Evolutionary conservation across 1,284 basidiomycete species (phyloP), one percentile per base, ranked within the genome.

Genomic region (Abortiporus biennis): DNA sequence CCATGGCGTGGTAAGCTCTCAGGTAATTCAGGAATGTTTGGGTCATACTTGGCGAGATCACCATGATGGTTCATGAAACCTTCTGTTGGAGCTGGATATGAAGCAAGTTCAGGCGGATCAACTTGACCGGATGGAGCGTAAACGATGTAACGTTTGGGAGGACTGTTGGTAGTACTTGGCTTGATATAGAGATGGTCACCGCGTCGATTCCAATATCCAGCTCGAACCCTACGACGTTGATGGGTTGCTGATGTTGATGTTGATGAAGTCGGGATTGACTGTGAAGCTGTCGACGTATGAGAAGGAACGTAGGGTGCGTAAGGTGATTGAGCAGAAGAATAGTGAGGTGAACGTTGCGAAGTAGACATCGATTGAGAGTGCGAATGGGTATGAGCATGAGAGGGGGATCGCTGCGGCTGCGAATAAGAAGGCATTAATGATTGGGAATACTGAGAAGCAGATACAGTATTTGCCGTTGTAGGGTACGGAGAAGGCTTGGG

Each of bases 141-240:
- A 20, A 86, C 80, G 45, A 85, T 64, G 48, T 64, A 76, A 36
- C 67, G 67, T 19, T 67, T 63, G 12, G 46, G 29, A 41, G 15
- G 16, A 24, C 48, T 29, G 66, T 64, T n/a, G n/a, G n/a, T n/a
- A n/a, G n/a, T 19, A 67, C 64, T 17, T 12, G 13, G 12, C 13
- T 9, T 12, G 8, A 60, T 46, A 16, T 78, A 76, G 40, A 83
- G 66, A 50, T 84, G 74, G 56, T 85, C 82, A 0, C 82, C 82
- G 2, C 82, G 75, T 19, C 69, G 56, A 49, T 85, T 85, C 83
- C 83, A 85, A 49, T 66, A 76, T 1, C 83, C 82, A 19, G 57
- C 56, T 8, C 83, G 76, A 12, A 71, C 21, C 13, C 5, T 8
- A 21, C 35, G 16, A 5, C 12, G 11, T 15, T 3, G 20, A 16